phyloP scores from a whole-genome alignment of 441 rosid species.

The Dalechampia spathulata region DNA sequence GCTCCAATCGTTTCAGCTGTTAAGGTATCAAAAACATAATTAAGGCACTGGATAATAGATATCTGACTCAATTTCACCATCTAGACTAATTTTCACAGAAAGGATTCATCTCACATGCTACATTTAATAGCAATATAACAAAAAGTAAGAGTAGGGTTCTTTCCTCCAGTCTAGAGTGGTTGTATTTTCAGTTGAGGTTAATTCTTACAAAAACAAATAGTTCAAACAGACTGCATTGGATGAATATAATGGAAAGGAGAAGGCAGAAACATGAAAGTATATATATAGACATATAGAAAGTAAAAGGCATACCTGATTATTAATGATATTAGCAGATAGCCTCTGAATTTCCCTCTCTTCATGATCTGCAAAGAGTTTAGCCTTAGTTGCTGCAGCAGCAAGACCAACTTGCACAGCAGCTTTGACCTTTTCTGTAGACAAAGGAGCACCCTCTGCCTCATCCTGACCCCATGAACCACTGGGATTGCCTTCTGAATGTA shows the following conservation, averaged over 20 bases:
- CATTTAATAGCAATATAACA: too few relatives aligned
- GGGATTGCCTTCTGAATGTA: conserved; percentile 30
- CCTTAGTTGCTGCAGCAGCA: conserved; percentile 89
- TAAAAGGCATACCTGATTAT: conserved; percentile 62
- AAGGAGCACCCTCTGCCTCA: conserved; percentile 37
- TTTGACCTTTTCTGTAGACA: conserved; percentile 61
- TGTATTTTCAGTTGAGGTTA: too few relatives aligned
- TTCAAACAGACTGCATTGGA: too few relatives aligned
- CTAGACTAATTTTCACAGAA: not conserved
- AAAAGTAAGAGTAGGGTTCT: too few relatives aligned
- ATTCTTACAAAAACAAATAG: too few relatives aligned
- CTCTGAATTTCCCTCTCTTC: conserved; percentile 98
- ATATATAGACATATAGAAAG: too few relatives aligned
- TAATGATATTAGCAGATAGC: conserved; percentile 84
- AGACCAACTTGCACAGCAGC: conserved; percentile 81
- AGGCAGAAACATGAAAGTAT: too few relatives aligned
- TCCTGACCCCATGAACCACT: conserved; percentile 40
- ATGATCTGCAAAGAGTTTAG: conserved; percentile 94
- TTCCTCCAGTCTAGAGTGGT: too few relatives aligned
- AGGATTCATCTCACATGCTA: not conserved
- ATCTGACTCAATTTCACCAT: not conserved
- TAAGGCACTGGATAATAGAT: not conserved
- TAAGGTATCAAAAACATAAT: conserved; percentile 1
- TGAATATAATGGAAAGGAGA: too few relatives aligned
- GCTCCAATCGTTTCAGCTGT: conserved; percentile 91